phyloP scores from a whole-genome alignment of 306 rosid genomes.

The Quillaja saponaria region DNA sequence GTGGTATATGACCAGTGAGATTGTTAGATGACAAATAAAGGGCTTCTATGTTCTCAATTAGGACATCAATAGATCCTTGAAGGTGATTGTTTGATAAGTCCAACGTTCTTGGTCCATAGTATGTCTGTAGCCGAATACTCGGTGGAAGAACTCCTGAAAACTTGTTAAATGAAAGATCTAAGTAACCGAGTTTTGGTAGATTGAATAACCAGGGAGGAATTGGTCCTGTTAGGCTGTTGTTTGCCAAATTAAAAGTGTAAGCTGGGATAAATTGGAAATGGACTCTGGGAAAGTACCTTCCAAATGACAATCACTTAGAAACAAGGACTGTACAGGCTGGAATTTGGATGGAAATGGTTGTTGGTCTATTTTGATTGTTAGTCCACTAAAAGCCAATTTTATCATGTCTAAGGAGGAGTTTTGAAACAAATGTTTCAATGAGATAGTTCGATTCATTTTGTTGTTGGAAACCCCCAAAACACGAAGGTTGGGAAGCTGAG shows the following conservation, averaged over 20 bases:
- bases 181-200: not conserved
- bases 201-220: not conserved
- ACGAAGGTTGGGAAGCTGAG: not conserved
- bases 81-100: not conserved
- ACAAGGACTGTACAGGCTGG: not conserved
- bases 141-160: not conserved
- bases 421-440: not conserved
- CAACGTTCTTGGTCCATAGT: not conserved
- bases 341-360: not conserved
- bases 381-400: not conserved
- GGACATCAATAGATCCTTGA: not conserved
- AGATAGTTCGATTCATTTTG: not conserved
- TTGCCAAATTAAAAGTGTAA: not conserved
- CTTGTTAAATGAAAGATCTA: not conserved
- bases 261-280: not conserved
- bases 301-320: not conserved
- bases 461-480: not conserved
- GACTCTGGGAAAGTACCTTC: not conserved
- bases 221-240: not conserved
- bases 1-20: not conserved
- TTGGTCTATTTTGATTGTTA: not conserved
- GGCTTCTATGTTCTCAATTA: not conserved
- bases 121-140: not conserved
- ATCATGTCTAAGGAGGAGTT: not conserved
- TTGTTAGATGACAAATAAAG: not conserved